Percentiles rank a stretch among this genome's conserved stretches.
These are phyloP conservation scores for Dipodascopsis uninucleata DNA, from an alignment of 805 yeast species.

Conservation along the genomic window DNA sequence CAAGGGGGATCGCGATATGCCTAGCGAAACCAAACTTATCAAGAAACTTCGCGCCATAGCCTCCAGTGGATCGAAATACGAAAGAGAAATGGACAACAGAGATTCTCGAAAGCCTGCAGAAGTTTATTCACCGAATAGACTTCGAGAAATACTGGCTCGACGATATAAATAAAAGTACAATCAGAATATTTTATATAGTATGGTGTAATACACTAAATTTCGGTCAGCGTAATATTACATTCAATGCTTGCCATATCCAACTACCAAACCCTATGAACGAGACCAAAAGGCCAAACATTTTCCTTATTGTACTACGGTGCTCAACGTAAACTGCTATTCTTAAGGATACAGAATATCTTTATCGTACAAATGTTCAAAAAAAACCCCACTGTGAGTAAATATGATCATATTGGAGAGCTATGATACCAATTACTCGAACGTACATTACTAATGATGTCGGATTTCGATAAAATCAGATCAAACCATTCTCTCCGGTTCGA, in stretches of 20 bases:
- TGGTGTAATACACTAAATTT: too few species aligned
- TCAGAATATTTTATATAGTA: too few species aligned
- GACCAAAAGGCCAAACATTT: too few species aligned
- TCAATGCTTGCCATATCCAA: too few species aligned
- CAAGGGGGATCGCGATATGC: too few species aligned
- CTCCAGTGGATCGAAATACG: constrained; percentile 33
- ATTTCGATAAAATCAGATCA: constrained; percentile 43
- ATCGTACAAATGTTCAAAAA: too few species aligned
- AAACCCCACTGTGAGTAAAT: too few species aligned
- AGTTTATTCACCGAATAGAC: constrained; percentile 12
- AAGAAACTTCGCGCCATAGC: constrained; percentile 34
- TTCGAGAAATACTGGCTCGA: constrained; percentile 1
- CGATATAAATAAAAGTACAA: background rate
- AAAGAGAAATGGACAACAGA: constrained; percentile 25
- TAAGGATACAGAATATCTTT: too few species aligned
- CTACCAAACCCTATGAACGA: too few species aligned
- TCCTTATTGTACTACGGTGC: too few species aligned
- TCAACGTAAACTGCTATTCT: too few species aligned
- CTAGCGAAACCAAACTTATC: constrained; percentile 17
- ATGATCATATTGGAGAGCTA: constrained; percentile 24
- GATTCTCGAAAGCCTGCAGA: constrained; percentile 6
- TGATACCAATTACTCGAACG: constrained; percentile 25
- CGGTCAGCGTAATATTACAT: too few species aligned
- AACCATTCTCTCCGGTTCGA: constrained; percentile 75
- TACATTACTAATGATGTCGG: background rate